Conservation (phyloP, 352 stramenopile species). For the Phytophthora europaea region DNA sequence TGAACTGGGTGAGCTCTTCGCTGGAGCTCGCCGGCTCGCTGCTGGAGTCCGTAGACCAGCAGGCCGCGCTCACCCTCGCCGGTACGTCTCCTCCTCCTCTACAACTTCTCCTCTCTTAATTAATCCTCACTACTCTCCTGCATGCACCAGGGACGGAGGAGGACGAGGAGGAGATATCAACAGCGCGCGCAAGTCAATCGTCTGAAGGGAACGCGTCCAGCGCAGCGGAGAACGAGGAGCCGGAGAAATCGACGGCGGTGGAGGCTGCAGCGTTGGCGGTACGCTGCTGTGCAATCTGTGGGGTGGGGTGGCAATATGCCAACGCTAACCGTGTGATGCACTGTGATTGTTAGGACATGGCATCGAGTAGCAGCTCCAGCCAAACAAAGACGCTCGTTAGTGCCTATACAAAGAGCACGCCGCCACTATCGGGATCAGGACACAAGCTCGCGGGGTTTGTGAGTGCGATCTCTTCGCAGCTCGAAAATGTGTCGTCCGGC, state of each 20-base stretch:
- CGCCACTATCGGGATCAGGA: slow-evolving; percentile 41
- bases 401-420: slow-evolving; percentile 22
- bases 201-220: slow-evolving; percentile 17
- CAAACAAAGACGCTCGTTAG: slow-evolving; percentile 6
- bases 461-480: slow-evolving; percentile 41
- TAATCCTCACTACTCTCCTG: slow-evolving; percentile 3
- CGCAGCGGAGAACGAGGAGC: slow-evolving; percentile 15
- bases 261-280: slow-evolving; percentile 23
- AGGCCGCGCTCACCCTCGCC: slow-evolving; percentile 77
- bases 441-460: slow-evolving; percentile 42
- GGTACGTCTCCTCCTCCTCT: slow-evolving; percentile 26
- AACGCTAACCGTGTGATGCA: not conserved
- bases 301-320: not conserved
- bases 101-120: not conserved
- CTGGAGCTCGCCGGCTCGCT: slow-evolving; percentile 83
- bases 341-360: slow-evolving; percentile 4
- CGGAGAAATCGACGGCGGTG: not conserved
- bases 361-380: slow-evolving; percentile 32
- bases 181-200: slow-evolving; percentile 28
- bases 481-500: slow-evolving; percentile 43
- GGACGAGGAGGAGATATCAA: slow-evolving; percentile 32
- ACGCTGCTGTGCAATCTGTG: not conserved
- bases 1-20: slow-evolving; percentile 91
- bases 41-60: slow-evolving; percentile 89
- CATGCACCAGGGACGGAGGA: slow-evolving; percentile 30